Base-by-base conservation (phyloP, 2,329 filamentous ascomycete species). In the Penicillium rolfsii region DNA sequence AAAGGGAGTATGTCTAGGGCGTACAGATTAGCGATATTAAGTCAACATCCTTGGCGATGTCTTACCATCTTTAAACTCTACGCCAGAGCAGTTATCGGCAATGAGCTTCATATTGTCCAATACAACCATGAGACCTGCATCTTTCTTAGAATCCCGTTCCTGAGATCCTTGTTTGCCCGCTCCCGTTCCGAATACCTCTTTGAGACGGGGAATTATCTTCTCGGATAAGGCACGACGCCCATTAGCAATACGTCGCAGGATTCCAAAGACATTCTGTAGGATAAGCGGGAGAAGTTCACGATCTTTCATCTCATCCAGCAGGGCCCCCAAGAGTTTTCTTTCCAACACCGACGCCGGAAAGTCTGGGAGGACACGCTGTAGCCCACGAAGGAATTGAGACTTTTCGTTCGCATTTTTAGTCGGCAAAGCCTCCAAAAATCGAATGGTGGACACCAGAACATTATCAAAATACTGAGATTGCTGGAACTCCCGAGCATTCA, bases 381-480 rank as follows among this genome's bases (percentile, higher is more conserved):
- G 81, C 0, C 95, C 95, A 57, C 92, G 87, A 84, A 99, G 86
- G 74, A 99, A 99, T 60, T 93, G 89, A 6, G 89, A 85, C 75
- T 99, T 99, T 73, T 99, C 95, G 64, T 87, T 91, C 0, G 91
- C 85, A 1, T 93, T 97, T 79, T 99, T 99, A 36, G 91, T 91
- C 0, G 95, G 94, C 61, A 99, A 87, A 0, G 89, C 86, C 70
- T 99, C 95, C 28, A 99, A 81, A 72, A 99, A 99, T 12, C 95
- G 91, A 64, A 99, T 97, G 0, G 95, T 97, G 0, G 93, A 97
- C 24, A 99, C 92, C 4, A 99, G 83, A 49, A 98, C 91, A 71
- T 98, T 99, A 77, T 99, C 93, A 74, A 99, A 99, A 74, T 96
- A 99, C 67, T 91, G 89, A 71, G 93, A 96, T 75, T 97, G 87